Evolutionary conservation across 441 rosid genomes (phyloP), one percentile per base, ranked within the genome.

Genomic region (Erysimum pusillum): DNA sequence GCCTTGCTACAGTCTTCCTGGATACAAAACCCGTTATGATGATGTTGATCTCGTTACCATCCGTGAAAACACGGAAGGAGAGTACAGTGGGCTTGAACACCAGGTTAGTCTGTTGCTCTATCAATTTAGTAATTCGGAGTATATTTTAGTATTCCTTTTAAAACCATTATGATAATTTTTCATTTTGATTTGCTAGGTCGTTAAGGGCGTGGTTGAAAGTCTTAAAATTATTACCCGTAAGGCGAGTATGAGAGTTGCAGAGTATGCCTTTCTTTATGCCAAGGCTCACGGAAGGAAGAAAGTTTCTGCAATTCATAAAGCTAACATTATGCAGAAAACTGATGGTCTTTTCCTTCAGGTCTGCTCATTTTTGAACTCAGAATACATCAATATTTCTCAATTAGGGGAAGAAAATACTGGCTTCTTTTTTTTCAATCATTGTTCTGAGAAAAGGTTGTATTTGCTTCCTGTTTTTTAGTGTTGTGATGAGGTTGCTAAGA

Each of bases 321-420:
- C 98, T 63, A 96, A 94, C 76, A 96, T 96, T 62, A 96, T 96
- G 99, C 98, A 93, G 89, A 96, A 91, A 82, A 96, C 99, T 57
- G 98, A 96, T 67, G 99, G 98, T 61, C 94, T 96, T 70, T 96
- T 96, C 67, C 98, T 96, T 41, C 89, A 94, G 94, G 99, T 94
- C 57, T 62, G 71, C 22, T 4, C 52, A 4, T 39, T 9, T 52
- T 34, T 88, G n/a, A 28, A 25, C 6, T n/a, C 15, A 59, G 85
- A 90, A 8, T 61, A 20, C 71, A 63, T 45, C 14, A 32, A 4
- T 51, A 56, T 13, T 63, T 46, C 8, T 44, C 54, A 57, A 41
- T 45, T 3, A 57, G 32, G 45, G 4, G 65, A 52, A 12, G 41
- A 25, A 39, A 41, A n/a, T 56, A 38, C 68, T 58, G 64, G 22